A percentile compares a stretch with the other conserved stretches of the same genome.
phyloP scores from a whole-genome alignment of 1,139 yeast genomes.

The Magnusiomyces suaveolens region DNA sequence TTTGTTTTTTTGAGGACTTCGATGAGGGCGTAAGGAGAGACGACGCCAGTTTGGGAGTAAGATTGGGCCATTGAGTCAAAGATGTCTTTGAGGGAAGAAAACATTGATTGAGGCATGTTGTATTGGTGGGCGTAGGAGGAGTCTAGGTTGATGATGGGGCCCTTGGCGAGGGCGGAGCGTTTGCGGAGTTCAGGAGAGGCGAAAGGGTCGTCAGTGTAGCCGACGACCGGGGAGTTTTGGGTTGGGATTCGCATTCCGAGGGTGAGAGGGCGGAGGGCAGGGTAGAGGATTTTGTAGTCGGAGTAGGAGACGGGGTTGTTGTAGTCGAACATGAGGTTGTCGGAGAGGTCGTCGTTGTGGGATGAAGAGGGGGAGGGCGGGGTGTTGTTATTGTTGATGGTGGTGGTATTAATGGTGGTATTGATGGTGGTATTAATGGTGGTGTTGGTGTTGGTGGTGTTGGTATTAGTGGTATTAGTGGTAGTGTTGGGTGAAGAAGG shows the following conservation, averaged over 20 bases:
- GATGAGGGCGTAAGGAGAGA: constrained; percentile 68
- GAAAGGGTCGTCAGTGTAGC: constrained; percentile 40
- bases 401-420: too few relatives aligned
- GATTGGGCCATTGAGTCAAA: constrained; percentile 78
- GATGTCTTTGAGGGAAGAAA: constrained; percentile 70
- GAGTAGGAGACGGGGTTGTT: constrained; percentile 5
- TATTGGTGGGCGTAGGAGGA: constrained; percentile 43
- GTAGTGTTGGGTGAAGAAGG: too few relatives aligned
- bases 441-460: too few relatives aligned
- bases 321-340: constrained; percentile 1
- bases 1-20: constrained; percentile 72
- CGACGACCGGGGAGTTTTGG: constrained; percentile 39
- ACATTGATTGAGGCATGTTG: constrained; percentile 46
- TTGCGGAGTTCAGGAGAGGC: constrained; percentile 71
- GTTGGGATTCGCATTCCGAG: constrained; percentile 31
- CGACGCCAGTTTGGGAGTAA: constrained; percentile 63
- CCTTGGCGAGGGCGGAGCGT: constrained; percentile 65
- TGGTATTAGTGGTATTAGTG: too few relatives aligned
- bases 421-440: too few relatives aligned
- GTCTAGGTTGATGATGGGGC: constrained; percentile 80
- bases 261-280: constrained; percentile 27
- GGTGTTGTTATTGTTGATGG: background rate
- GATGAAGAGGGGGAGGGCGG: background rate
- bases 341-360: constrained; percentile 2
- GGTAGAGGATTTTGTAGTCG: constrained; percentile 12